Evolutionary conservation across 2,329 filamentous ascomycete genomes (phyloP), one percentile per base, ranked within the genome.

Genomic region (Coniosporium tulheliwenetii): DNA sequence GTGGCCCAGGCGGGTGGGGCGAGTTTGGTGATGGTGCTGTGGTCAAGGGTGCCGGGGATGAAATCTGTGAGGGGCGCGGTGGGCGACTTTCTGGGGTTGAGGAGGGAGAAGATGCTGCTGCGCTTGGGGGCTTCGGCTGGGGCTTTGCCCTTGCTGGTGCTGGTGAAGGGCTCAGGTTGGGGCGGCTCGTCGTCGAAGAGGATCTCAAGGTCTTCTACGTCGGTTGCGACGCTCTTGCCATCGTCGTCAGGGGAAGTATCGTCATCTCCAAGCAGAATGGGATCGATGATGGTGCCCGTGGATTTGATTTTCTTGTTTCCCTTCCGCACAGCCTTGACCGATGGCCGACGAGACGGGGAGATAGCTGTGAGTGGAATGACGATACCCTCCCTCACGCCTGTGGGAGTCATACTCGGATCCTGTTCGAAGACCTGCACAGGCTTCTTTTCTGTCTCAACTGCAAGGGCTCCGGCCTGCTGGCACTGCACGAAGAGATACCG

Each of bases 401-500:
- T 40, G 1, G 64, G 70, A 5, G 52, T 56, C 42, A 60, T 56
- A 1, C 7, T 8, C 0, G 63, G 61, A 45, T 69, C 66, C 45
- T 69, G 65, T 12, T 59, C 54, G 38, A 47, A 13, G 5, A 26
- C 30, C 26, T 29, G 43, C 26, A 36, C 30, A 9, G 51, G 50
- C 41, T 40, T 46, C 34, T 43, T 12, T 3, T 14, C 44, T 12
- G 53, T 50, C 10, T 45, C 38, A 26, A 35, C 39, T 8, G 51
- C 45, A 10, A 38, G 30, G 9, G 41, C 39, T 29, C 42, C 38
- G 8, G 43, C 37, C 19, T 26, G 19, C 19, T 26, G 19, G 43
- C 57, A 56, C 39, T 62, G 50, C 34, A 83, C 75, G 48, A 94
- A 83, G 1, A 95, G 67, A 57, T 93, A 94, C 36, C 86, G 74